Evolutionary conservation across 2,329 filamentous ascomycete genomes (phyloP).

Genomic region (Geosmithia flava): DNA sequence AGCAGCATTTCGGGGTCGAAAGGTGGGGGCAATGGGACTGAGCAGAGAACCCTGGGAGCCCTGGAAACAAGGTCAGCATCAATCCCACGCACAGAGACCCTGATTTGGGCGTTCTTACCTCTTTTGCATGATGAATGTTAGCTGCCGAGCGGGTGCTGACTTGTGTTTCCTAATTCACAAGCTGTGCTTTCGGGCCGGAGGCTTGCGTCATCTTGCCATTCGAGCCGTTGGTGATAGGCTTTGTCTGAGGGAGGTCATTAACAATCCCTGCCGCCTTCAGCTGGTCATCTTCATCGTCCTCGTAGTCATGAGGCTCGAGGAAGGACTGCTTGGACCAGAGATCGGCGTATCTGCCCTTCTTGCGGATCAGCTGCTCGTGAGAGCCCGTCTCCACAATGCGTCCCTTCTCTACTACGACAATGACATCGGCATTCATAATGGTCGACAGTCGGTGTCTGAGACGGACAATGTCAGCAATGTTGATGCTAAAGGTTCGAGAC

Average conservation of each 20-base stretch:
- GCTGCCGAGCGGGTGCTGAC: not conserved
- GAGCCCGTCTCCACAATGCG: constrained; percentile 50
- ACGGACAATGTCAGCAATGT: no score
- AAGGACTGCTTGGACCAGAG: constrained; percentile 48
- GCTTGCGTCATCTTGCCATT: not conserved
- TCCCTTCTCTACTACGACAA: constrained; percentile 53
- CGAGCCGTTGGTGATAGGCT: not conserved
- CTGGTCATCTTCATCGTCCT: not conserved
- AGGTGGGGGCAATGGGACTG: constrained; percentile 4
- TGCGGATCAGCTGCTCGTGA: constrained; percentile 44
- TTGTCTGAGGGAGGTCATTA: not conserved
- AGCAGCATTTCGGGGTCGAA: not conserved
- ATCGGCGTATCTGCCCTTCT: constrained; percentile 49
- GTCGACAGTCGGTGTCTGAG: constrained; percentile 51
- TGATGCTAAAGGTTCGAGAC: constrained; percentile 17
- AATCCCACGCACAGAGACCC: not conserved
- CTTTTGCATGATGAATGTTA: not conserved
- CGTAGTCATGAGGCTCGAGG: constrained; percentile 1
- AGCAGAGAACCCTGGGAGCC: not conserved
- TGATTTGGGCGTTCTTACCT: not conserved
- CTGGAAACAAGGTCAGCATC: not conserved
- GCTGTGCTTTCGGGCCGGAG: not conserved
- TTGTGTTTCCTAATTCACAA: not conserved
- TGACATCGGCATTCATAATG: constrained; percentile 56
- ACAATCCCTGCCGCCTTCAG: not conserved